phyloP scores from a whole-genome alignment of 805 yeast species.

The Saccharomycopsis sp. region DNA sequence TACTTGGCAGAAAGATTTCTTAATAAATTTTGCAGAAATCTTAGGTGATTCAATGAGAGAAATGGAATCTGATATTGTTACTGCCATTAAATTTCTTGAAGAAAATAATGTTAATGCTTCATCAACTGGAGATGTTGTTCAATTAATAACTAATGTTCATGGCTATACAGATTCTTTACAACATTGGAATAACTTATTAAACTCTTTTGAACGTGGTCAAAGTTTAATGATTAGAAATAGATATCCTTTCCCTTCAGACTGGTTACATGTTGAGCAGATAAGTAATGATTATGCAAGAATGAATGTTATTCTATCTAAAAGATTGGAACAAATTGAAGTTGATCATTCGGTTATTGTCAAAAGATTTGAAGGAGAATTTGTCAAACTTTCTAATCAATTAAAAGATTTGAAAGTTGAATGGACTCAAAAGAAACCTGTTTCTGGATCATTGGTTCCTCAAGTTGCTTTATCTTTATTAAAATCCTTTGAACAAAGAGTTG shows the following conservation, averaged over 20 bases:
- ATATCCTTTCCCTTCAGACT: slow-evolving; percentile 37
- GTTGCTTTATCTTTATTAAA: slow-evolving; percentile 33
- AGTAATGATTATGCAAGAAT: slow-evolving; percentile 37
- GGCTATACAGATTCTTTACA: slow-evolving; percentile 20
- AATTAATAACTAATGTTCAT: slow-evolving; percentile 31
- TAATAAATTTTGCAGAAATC: slow-evolving; percentile 30
- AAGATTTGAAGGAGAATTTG: slow-evolving; percentile 31
- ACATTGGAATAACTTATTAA: slow-evolving; percentile 20
- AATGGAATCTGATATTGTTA: slow-evolving; percentile 25
- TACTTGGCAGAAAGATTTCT: slow-evolving; percentile 41
- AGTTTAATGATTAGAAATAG: slow-evolving; percentile 32
- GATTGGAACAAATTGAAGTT: slow-evolving; percentile 29
- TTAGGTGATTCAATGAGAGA: slow-evolving; percentile 25
- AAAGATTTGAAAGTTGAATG: slow-evolving; percentile 32
- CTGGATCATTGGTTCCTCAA: slow-evolving; percentile 31
- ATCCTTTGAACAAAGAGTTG: slow-evolving; percentile 23
- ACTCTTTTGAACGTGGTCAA: slow-evolving; percentile 29
- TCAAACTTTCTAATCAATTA: slow-evolving; percentile 27
- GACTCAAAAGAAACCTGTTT: slow-evolving; percentile 37
- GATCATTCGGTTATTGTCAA: slow-evolving; percentile 34
- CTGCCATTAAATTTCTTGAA: slow-evolving; percentile 30
- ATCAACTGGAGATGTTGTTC: slow-evolving; percentile 30
- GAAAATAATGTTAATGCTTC: slow-evolving; percentile 25
- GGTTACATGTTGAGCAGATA: slow-evolving; percentile 57
- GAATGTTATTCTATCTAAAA: slow-evolving; percentile 27